A percentile compares a stretch with the other conserved stretches of the same genome.
These are phyloP conservation scores for Pouteria campechiana DNA, from an alignment of 179 eudicot genomes.

Conservation along the genomic window DNA sequence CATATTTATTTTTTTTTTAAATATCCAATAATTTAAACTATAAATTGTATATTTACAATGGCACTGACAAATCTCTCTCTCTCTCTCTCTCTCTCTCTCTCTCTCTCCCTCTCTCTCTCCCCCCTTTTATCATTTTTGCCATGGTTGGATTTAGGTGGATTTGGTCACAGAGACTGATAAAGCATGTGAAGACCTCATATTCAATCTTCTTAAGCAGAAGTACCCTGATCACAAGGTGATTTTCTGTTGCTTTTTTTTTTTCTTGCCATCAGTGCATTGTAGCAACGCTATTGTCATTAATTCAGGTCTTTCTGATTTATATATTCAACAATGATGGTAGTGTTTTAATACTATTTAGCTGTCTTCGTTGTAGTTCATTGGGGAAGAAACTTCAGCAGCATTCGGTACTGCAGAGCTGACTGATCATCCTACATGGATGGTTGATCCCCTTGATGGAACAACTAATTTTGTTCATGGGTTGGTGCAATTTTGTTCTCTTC, in stretches of 20 bases:
- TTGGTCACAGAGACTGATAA: slow-evolving; percentile 96
- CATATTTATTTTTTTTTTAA: too few relatives aligned
- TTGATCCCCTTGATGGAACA: slow-evolving; percentile 95
- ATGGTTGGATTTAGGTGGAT: slow-evolving; percentile 51
- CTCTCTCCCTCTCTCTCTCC: neutral
- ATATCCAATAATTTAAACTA: too few relatives aligned
- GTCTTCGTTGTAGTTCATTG: slow-evolving; percentile 52
- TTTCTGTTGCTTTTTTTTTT: neutral
- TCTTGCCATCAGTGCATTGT: neutral
- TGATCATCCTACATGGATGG: slow-evolving; percentile 95
- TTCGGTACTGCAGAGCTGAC: slow-evolving; percentile 70
- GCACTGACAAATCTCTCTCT: neutral
- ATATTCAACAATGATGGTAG: too few relatives aligned
- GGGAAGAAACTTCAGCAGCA: slow-evolving; percentile 95
- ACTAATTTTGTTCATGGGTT: slow-evolving; percentile 96
- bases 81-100: neutral
- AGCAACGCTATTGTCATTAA: too few relatives aligned
- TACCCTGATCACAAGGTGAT: slow-evolving; percentile 78
- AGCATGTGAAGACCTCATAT: slow-evolving; percentile 85
- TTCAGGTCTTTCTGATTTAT: too few relatives aligned
- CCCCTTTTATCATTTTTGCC: neutral
- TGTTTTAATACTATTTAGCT: neutral
- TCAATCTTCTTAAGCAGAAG: slow-evolving; percentile 60
- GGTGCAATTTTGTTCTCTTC: neutral
- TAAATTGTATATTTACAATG: too few relatives aligned